phyloP scores from a whole-genome alignment of 1,284 basidiomycete genomes.

The Malassezia dermatis region DNA sequence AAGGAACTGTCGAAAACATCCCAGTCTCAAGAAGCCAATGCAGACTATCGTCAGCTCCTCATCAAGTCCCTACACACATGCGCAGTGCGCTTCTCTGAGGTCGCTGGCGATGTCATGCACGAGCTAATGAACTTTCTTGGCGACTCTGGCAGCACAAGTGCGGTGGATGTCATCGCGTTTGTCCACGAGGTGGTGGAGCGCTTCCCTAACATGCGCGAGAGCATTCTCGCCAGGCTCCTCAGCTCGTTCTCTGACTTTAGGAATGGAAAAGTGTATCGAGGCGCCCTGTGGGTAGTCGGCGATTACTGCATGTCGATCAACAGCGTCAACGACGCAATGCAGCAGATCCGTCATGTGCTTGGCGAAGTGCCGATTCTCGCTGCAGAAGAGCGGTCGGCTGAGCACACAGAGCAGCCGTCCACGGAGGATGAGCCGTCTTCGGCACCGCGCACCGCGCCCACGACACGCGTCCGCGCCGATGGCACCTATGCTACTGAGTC shows the following conservation, averaged over 20 bases:
- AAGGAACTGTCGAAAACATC: constrained; percentile 76
- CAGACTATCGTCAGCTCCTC: constrained; percentile 89
- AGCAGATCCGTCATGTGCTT: constrained; percentile 73
- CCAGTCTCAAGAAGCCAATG: constrained; percentile 54
- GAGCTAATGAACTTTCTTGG: constrained; percentile 98
- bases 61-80: constrained; percentile 96
- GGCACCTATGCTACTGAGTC: constrained; percentile 98
- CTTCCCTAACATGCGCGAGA: constrained; percentile 74
- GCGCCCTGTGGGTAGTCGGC: constrained; percentile 93
- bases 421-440: constrained; percentile 19
- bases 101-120: constrained; percentile 88
- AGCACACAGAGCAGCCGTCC: constrained; percentile 37
- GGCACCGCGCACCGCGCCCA: constrained; percentile 50
- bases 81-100: constrained; percentile 95
- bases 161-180: constrained; percentile 89
- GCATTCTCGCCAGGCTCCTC: constrained; percentile 77
- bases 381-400: constrained; percentile 48
- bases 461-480: constrained; percentile 70
- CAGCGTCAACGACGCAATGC: constrained; percentile 54
- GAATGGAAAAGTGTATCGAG: constrained; percentile 93
- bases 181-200: constrained; percentile 97
- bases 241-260: constrained; percentile 79
- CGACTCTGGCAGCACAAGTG: constrained; percentile 87
- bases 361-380: constrained; percentile 95
- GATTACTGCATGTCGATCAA: constrained; percentile 58